phyloP scores from a whole-genome alignment of 2,329 filamentous ascomycete genomes.

The Stromatinia cepivora region DNA sequence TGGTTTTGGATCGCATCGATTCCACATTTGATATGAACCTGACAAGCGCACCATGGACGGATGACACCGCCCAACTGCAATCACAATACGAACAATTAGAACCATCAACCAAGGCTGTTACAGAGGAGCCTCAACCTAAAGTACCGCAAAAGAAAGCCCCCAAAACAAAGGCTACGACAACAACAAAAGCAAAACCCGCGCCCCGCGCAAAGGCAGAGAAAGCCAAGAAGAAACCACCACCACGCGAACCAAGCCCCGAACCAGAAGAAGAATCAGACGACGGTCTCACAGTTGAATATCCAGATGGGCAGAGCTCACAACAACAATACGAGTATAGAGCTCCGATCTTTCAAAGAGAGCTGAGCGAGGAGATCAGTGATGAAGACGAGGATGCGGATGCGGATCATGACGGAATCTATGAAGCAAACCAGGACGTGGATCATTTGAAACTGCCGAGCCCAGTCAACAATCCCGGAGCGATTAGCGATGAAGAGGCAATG shows the following conservation, averaged over 20 bases:
- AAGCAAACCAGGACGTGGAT: conserved; percentile 42
- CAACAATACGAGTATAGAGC: conserved; percentile 32
- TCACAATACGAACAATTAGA: conserved; percentile 66
- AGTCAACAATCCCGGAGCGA: conserved; percentile 43
- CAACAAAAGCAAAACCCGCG: conserved; percentile 36
- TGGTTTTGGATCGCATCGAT: conserved; percentile 78
- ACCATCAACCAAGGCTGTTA: neutral
- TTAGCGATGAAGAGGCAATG: conserved; percentile 38
- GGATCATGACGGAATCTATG: conserved; percentile 47
- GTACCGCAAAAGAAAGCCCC: conserved; percentile 32
- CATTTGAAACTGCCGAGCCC: conserved; percentile 56
- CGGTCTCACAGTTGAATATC: conserved; percentile 60
- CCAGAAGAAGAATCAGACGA: conserved; percentile 53
- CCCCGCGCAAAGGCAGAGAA: conserved; percentile 40
- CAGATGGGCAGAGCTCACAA: conserved; percentile 49
- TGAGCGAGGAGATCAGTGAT: conserved; percentile 45
- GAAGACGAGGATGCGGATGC: conserved; percentile 50
- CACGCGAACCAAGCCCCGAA: conserved; percentile 39
- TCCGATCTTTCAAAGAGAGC: conserved; percentile 35
- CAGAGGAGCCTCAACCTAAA: conserved; percentile 23
- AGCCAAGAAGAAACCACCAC: conserved; percentile 41
- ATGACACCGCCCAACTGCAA: conserved; percentile 62
- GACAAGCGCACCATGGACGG: conserved; percentile 64
- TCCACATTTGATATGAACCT: conserved; percentile 89
- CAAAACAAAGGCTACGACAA: conserved; percentile 37